Percentiles rank a stretch among this genome's conserved stretches.
These are phyloP conservation scores for Brettanomyces anomalus DNA, from an alignment of 805 yeast genomes.

Conservation along the genomic window DNA sequence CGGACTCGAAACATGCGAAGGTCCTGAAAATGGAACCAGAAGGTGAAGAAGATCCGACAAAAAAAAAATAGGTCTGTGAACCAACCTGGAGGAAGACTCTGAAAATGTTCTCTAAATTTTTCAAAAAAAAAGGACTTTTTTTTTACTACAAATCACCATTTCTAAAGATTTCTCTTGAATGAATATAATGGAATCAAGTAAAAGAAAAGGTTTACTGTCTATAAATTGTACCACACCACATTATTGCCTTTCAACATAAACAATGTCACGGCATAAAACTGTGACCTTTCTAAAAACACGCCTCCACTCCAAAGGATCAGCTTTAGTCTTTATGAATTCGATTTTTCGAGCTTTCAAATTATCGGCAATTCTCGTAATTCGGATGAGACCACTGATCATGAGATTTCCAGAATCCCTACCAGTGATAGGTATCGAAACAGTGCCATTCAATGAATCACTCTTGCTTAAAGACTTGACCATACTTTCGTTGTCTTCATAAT, in stretches of 20 bases:
- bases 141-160: no score
- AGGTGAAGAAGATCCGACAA: not conserved
- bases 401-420: slow-evolving; percentile 37
- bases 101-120: no score
- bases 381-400: slow-evolving; percentile 38
- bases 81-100: no score
- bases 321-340: slow-evolving; percentile 45
- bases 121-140: no score
- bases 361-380: slow-evolving; percentile 30
- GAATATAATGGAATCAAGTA: no score
- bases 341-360: slow-evolving; percentile 36
- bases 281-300: slow-evolving; percentile 51
- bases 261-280: slow-evolving; percentile 47
- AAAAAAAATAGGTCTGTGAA: no score
- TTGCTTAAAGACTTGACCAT: slow-evolving; percentile 17
- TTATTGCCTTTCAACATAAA: slow-evolving; percentile 28
- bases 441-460: slow-evolving; percentile 20
- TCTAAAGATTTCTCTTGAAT: no score
- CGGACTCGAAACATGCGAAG: no score
- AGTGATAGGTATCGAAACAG: slow-evolving; percentile 29
- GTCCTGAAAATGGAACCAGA: not conserved
- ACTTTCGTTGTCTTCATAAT: slow-evolving; percentile 12
- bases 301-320: slow-evolving; percentile 73
- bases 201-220: no score
- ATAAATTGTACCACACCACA: no score